Evolutionary conservation across 163 green algal genomes (phyloP), one percentile per base, ranked within the genome.

Genomic region (Chlamydomonas reinhardtii): DNA sequence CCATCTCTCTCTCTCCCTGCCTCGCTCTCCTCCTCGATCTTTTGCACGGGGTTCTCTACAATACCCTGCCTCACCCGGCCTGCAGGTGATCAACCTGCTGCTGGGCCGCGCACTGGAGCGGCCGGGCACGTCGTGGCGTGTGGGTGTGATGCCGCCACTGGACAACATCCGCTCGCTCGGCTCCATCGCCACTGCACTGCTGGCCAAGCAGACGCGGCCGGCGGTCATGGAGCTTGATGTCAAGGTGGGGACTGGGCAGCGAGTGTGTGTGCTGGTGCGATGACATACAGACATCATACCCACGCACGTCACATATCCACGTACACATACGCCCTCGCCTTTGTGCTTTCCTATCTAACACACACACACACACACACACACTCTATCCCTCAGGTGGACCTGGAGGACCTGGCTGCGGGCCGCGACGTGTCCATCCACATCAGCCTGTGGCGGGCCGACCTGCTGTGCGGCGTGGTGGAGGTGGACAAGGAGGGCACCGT

Each of bases 211-310:
- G 54, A 85, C 79, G 22, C 79, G 79, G 52, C 68, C 79, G 2
- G 79, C 79, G 32, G 79, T 85, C 32, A 85, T 85, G 79, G 79
- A 85, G 69, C 69, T 85, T 20, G 79, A 85, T 16, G 79, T 85
- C 68, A 85, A 85, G 68, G 79, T 66, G 59, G 59, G 59, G 4
- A 12, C 19, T 8, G 5, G 19, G 20, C 17, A n/a, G n/a, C n/a
- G n/a, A n/a, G 56, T 24, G 56, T 27, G 25, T 9, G 56, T 9
- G 56, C 12, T n/a, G 56, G 56, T 4, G 56, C 56, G 56, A n/a
- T n/a, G n/a, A n/a, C n/a, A n/a, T n/a, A n/a, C n/a, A n/a, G n/a
- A n/a, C n/a, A n/a, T n/a, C n/a, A n/a, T n/a, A n/a, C n/a, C n/a
- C n/a, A n/a, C n/a, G n/a, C n/a, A n/a, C n/a, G n/a, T n/a, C n/a